Base-by-base conservation (phyloP, 2,329 filamentous ascomycete species). In the Graphium sp. region DNA sequence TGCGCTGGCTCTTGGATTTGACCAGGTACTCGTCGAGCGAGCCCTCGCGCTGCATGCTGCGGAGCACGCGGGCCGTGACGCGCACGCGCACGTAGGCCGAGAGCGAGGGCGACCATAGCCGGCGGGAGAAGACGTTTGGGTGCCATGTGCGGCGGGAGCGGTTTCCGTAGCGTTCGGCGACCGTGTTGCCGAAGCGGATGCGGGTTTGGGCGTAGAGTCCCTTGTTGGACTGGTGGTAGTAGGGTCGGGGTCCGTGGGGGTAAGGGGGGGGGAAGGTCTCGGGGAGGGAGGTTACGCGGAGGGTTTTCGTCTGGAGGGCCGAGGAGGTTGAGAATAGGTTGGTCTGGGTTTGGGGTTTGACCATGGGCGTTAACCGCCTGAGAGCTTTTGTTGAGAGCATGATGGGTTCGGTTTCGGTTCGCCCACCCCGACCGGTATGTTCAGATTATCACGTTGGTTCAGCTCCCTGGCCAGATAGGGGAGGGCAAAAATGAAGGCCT, bases 1-100 rank as follows among this genome's bases (percentile, higher is more conserved):
- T 65, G 37, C 89, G 68, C 22, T 62, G 66, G 11, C 76, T 60
- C 55, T 83, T 89, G 48, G 73, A 67, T 39, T 83, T 84, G 23
- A 93, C 61, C 25, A 98, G 60, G 55, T 98, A 98, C 44, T 84
- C 74, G 51, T 98, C 89, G 37, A 98, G 62, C 6, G 89, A 84
- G 34, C 87, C 87, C 36, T 77, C 72, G 48, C 84, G 87, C 47
- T 82, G 74, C 45, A 95, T 80, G 20, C 73, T 75, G 45, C 70
- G 62, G 41, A 78, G 60, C 16, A 83, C 78, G 32, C 69, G 65
- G 22, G 77, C 62, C 6, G 74, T 81, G 32, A 87, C 59, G 35
- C 74, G 65, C 22, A 79, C 63, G 48, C 73, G 71, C 31, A 89
- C 58, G 41, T 61, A 66, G 36, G 62, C 63, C 36, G 62, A 58